Evolutionary conservation across 345 rosid species (phyloP), one percentile per base, ranked within the genome.

Genomic region (Schrenkiella parvula): DNA sequence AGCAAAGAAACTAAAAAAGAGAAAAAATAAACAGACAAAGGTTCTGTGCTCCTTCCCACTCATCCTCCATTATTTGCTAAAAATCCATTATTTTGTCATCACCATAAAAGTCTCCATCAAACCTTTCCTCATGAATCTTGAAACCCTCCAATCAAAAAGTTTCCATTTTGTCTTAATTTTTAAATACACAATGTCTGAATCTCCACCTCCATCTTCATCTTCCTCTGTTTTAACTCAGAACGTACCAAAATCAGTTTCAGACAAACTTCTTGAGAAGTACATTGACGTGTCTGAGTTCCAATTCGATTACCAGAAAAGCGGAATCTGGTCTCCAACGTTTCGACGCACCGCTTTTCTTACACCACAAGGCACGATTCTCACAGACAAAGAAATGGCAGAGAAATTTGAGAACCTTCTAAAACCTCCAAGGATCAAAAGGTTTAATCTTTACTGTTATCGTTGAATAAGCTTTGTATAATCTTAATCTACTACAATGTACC

Each of bases 241-340:
- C 4, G 96, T 89, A 21, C 52, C 92, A 2, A 86, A 81, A 76
- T 67, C 78, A 2, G 85, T 86, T n/a, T 89, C 96, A 10, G 87
- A 89, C 76, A 32, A 75, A 44, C 85, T 89, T 37, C 90, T 87
- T 0, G 41, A 80, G 0, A 89, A 89, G 72, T 89, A 86, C 78
- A 83, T 53, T 38, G 92, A 89, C 60, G 89, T 78, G 11, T 81
- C 80, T 7, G 88, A 85, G 51, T 90, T 72, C 17, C 85, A 83
- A 53, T 90, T 90, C 48, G 91, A 90, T 69, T 80, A 82, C 38
- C 74, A 78, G 71, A 56, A 59, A 37, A 90, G 96, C 13, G 90
- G 84, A 17, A 32, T 90, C 37, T 90, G 96, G 96, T 90, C 96
- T 79, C 96, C 96, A 32, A 90, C 90, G 0, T 47, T 90, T 66